These are phyloP conservation scores for Leptographium lundbergii DNA, from an alignment of 2,329 filamentous ascomycete genomes.

Conservation along the genomic window DNA sequence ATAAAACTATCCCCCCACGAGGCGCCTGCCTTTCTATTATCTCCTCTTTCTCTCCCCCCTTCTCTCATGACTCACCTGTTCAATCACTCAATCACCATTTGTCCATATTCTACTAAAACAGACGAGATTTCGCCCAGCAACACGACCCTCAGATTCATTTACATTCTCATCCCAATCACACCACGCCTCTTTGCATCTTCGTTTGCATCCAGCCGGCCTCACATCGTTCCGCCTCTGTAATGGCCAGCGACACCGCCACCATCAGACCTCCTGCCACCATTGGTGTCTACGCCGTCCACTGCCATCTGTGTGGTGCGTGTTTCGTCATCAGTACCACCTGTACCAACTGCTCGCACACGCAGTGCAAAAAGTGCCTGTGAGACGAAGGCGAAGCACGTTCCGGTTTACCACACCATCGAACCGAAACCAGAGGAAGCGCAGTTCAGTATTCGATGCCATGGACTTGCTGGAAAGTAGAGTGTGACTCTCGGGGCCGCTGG, in stretches of 20 bases:
- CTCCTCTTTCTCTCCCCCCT: background rate
- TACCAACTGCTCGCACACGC: slow-evolving; percentile 35
- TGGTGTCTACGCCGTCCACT: slow-evolving; percentile 32
- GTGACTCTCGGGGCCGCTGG: background rate
- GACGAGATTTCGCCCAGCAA: background rate
- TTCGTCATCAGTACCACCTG: slow-evolving; percentile 45
- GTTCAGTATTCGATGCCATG: background rate
- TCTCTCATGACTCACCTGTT: background rate
- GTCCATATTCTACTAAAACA: background rate
- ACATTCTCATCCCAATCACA: background rate
- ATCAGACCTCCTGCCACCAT: slow-evolving; percentile 1
- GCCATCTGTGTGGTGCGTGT: slow-evolving; percentile 42
- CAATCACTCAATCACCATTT: background rate
- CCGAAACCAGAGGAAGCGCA: too few relatives aligned
- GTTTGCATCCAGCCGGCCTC: background rate
- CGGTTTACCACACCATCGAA: background rate
- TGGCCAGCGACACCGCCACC: background rate
- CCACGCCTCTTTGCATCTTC: background rate
- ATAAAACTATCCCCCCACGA: background rate
- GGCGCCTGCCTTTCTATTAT: background rate
- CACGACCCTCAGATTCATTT: too few relatives aligned
- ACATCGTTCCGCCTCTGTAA: background rate
- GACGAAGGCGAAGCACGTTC: background rate
- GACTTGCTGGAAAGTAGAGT: background rate
- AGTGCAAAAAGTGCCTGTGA: slow-evolving; percentile 34